A percentile compares a stretch with the other conserved stretches of the same genome.
Evolutionary conservation across 106 monocot species (phyloP).

Genomic region (Iris macrosiphon): DNA sequence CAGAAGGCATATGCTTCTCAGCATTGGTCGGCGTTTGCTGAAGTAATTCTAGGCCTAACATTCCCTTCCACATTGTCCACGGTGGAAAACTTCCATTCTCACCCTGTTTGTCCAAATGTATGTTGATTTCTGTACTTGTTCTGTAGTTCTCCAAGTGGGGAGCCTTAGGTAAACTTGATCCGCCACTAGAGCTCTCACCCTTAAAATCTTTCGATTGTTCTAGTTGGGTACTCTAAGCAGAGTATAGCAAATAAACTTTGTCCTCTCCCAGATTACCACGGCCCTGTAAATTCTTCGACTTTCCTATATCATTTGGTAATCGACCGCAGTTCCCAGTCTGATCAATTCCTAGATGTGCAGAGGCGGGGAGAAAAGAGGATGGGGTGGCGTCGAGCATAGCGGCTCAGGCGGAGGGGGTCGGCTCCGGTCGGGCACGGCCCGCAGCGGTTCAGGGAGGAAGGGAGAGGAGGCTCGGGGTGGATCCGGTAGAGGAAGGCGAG

Average conservation of each 20-base stretch:
- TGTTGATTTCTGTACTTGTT: conserved; percentile 30
- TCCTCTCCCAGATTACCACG: conserved; percentile 4
- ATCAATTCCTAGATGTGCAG: too few relatives aligned
- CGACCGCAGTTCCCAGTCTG: neutral
- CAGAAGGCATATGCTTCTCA: conserved; percentile 1
- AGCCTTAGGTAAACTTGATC: conserved; percentile 35
- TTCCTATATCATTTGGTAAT: conserved; percentile 3
- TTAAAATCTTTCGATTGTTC: conserved; percentile 16
- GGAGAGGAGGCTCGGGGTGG: too few relatives aligned
- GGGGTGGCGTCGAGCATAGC: too few relatives aligned
- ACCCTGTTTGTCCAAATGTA: conserved; percentile 29
- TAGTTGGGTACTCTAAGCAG: conserved; percentile 45
- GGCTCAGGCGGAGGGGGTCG: too few relatives aligned
- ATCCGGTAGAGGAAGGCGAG: too few relatives aligned
- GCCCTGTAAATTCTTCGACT: neutral
- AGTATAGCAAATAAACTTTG: conserved; percentile 30
- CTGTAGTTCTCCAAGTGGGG: conserved; percentile 69
- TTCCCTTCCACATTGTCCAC: conserved; percentile 77
- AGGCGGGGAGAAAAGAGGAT: too few relatives aligned
- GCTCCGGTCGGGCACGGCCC: too few relatives aligned
- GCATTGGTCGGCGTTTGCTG: neutral
- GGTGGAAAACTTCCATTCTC: conserved; percentile 49
- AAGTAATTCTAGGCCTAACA: conserved; percentile 28
- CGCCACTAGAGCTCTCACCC: neutral
- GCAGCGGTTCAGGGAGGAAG: too few relatives aligned